phyloP scores from a whole-genome alignment of 768 basidiomycete species.

The Boletus rubroflammeus region DNA sequence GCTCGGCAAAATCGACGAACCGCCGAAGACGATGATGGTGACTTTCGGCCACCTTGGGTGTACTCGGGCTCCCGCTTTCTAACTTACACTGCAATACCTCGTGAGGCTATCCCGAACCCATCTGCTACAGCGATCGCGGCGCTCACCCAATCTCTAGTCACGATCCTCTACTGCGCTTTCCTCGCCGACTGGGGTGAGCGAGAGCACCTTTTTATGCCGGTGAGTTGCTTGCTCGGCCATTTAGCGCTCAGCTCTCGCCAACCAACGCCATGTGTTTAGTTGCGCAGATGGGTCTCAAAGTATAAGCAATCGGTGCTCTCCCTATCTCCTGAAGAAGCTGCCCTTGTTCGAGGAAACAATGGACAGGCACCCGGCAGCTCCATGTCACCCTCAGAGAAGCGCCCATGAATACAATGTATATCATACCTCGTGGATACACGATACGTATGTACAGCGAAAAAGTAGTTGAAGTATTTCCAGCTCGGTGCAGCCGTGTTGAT shows the following conservation, averaged over 20 bases:
- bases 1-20: constrained; percentile 5
- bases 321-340: constrained; percentile 53
- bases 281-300: constrained; percentile 53
- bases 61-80: constrained; percentile 49
- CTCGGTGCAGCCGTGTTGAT: background rate
- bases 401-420: background rate
- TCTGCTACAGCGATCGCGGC: background rate
- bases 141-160: constrained; percentile 35
- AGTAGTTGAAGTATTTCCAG: background rate
- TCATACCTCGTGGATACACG: background rate
- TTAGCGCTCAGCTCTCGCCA: background rate
- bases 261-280: constrained; percentile 31
- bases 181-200: constrained; percentile 65
- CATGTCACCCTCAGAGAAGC: constrained; percentile 4
- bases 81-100: constrained; percentile 53
- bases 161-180: constrained; percentile 56
- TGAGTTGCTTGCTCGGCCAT: constrained; percentile 33
- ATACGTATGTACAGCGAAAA: background rate
- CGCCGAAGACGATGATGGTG: constrained; percentile 26
- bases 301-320: constrained; percentile 53
- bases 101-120: constrained; percentile 33
- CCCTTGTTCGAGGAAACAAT: constrained; percentile 17
- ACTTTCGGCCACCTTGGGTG: constrained; percentile 62
- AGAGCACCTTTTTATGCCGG: constrained; percentile 69
- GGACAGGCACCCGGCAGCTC: background rate